Base-by-base conservation (phyloP, 2,329 filamentous ascomycete species). In the Blastomyces parvus region DNA sequence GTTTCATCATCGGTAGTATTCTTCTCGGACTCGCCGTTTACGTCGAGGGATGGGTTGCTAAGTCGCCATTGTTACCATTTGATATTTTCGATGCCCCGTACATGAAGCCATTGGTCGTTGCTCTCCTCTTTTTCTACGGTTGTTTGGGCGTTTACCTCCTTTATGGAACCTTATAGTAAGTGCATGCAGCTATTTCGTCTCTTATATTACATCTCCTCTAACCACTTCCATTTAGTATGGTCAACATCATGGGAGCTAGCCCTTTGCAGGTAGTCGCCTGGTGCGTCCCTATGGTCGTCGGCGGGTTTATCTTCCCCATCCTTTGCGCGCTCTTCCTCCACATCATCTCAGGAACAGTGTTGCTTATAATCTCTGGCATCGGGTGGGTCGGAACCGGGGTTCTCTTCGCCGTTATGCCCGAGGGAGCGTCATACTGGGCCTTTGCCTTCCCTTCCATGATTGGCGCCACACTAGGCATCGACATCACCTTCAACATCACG, bases 401-500 rank as follows among this genome's bases (percentile, higher is more conserved):
- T 0, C 78, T 90, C 1, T 88, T 89, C 66, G 86, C 87, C 8
- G 69, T 88, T 13, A 81, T 86, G 22, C 87, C 87, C 0, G 71
- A 76, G 1, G 75, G 79, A 2, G 81, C 79, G 0, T 82, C 78
- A 55, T 88, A 88, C 78, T 93, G 89, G 89, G 83, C 86, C 0
- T 91, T 83, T 69, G 80, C 90, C 27, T 90, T 92, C 70, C 87
- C 88, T 50, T 64, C 75, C 1, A 82, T 80, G 78, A 75, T 83
- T 3, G 84, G 85, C 66, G 82, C 82, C 14, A 92, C 89, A 0
- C 79, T 91, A 42, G 88, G 87, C 22, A 85, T 91, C 64, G 89
- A 93, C 70, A 85, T 91, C 62, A 85, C 85, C 7, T 91, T 87
- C 76, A 90, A 88, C 70, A 83, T 91, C 0, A 84, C 86, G 22